These are phyloP conservation scores for Thielaviopsis cerberus DNA, from an alignment of 2,329 filamentous ascomycete genomes.

Conservation along the genomic window DNA sequence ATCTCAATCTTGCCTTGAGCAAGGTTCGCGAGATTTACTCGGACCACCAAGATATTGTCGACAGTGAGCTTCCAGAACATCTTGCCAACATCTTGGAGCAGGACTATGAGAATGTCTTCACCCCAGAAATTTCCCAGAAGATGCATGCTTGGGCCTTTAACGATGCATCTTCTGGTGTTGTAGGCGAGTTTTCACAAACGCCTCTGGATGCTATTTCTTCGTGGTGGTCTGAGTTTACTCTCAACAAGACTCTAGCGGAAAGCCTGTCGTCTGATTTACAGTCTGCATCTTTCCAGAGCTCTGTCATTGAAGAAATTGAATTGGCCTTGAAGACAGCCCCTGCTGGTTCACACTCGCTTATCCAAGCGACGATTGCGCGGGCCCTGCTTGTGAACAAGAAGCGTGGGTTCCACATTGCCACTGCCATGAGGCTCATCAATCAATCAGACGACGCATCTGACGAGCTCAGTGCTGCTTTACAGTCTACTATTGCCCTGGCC, in stretches of 20 bases:
- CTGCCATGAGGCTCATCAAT: slow-evolving; percentile 33
- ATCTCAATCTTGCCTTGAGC: slow-evolving; percentile 34
- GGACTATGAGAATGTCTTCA: slow-evolving; percentile 67
- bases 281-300: slow-evolving; percentile 22
- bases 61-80: slow-evolving; percentile 48
- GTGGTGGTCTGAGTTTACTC: slow-evolving; percentile 64
- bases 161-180: slow-evolving; percentile 22
- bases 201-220: slow-evolving; percentile 79
- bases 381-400: slow-evolving; percentile 36
- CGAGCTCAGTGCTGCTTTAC: slow-evolving; percentile 38
- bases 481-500: slow-evolving; percentile 42
- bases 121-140: slow-evolving; percentile 58
- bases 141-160: slow-evolving; percentile 86
- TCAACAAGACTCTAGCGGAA: slow-evolving; percentile 50
- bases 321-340: slow-evolving; percentile 59
- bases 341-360: slow-evolving; percentile 52
- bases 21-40: slow-evolving; percentile 23
- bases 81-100: slow-evolving; percentile 57
- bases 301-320: slow-evolving; percentile 33
- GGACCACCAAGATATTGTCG: slow-evolving; percentile 17
- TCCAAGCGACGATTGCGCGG: slow-evolving; percentile 39
- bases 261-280: slow-evolving; percentile 36
- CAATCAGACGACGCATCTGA: background rate
- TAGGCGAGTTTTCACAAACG: slow-evolving; percentile 15
- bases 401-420: slow-evolving; percentile 36